Evolutionary conservation across 768 basidiomycete species (phyloP).

Genomic region (Auricularia sp.): DNA sequence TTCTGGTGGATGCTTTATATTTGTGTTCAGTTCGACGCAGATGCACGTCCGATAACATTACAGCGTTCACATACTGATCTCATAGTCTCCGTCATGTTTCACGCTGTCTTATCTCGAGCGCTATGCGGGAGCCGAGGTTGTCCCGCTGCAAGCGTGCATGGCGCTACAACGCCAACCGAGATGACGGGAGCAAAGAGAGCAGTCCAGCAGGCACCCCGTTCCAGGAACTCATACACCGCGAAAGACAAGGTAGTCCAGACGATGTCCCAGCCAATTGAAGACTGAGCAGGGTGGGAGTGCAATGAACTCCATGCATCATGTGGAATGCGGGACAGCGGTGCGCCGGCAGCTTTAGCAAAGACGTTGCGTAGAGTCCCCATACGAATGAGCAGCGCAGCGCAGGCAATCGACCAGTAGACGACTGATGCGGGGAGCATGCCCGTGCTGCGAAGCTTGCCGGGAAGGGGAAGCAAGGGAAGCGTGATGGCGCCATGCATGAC

Average conservation of each 20-base stretch:
- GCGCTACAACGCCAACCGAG: neutral
- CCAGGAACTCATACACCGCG: slow-evolving; percentile 15
- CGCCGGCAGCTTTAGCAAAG: slow-evolving; percentile 14
- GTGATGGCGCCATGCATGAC: slow-evolving; percentile 49
- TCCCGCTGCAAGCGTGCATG: neutral
- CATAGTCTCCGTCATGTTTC: neutral
- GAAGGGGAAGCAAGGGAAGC: slow-evolving; percentile 35
- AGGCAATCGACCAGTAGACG: slow-evolving; percentile 29
- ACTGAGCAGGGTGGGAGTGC: slow-evolving; percentile 47
- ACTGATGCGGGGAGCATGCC: slow-evolving; percentile 15
- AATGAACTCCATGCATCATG: slow-evolving; percentile 28
- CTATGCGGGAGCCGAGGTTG: neutral
- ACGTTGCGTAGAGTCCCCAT: slow-evolving; percentile 21
- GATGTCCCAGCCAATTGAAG: slow-evolving; percentile 56
- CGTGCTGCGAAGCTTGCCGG: neutral
- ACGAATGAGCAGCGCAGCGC: slow-evolving; percentile 26
- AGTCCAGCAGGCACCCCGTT: neutral
- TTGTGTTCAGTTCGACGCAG: too few relatives aligned
- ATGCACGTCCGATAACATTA: too few relatives aligned
- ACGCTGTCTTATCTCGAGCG: neutral
- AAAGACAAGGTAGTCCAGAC: slow-evolving; percentile 43
- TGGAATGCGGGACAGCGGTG: slow-evolving; percentile 6
- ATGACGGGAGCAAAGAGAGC: neutral
- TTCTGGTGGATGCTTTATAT: too few relatives aligned
- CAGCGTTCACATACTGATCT: neutral